Percentiles rank a stretch among this genome's conserved stretches.
Evolutionary conservation across 441 rosid genomes (phyloP).

Genomic region (Populus hybrid): DNA sequence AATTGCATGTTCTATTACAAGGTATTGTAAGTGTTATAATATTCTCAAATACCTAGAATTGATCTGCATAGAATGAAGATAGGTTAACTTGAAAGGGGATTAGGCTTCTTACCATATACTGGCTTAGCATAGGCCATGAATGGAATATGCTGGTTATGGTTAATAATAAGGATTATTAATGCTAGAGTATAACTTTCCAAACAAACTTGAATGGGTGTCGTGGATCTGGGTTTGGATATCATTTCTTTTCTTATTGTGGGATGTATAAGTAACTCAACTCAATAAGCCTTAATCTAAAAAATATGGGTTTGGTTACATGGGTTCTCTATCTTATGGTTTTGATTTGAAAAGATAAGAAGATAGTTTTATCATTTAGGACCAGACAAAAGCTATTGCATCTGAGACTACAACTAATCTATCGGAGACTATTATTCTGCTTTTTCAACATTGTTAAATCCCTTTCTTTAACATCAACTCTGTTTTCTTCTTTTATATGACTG

Average conservation of each 20-base stretch:
- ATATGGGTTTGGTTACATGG: no score
- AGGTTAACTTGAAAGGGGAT: not conserved
- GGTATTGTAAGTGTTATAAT: not conserved
- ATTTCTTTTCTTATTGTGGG: not conserved
- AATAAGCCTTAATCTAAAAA: no score
- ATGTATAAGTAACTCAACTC: no score
- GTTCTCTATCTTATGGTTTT: no score
- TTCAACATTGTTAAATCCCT: not conserved
- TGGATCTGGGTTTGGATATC: not conserved
- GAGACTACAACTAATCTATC: not conserved
- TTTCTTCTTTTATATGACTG: not conserved
- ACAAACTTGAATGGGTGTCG: not conserved
- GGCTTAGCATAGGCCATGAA: not conserved
- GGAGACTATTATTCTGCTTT: not conserved
- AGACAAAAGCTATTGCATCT: not conserved
- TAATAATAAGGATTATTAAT: not conserved
- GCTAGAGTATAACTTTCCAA: not conserved
- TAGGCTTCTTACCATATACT: not conserved
- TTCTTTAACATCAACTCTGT: not conserved
- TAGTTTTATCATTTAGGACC: not conserved
- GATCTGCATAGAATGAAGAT: not conserved
- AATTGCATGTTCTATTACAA: not conserved
- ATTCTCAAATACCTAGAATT: not conserved
- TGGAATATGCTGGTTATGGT: not conserved
- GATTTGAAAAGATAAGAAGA: no score